Base-by-base conservation (phyloP, 305 asterid genomes). In the Fraxinus angustifolia region DNA sequence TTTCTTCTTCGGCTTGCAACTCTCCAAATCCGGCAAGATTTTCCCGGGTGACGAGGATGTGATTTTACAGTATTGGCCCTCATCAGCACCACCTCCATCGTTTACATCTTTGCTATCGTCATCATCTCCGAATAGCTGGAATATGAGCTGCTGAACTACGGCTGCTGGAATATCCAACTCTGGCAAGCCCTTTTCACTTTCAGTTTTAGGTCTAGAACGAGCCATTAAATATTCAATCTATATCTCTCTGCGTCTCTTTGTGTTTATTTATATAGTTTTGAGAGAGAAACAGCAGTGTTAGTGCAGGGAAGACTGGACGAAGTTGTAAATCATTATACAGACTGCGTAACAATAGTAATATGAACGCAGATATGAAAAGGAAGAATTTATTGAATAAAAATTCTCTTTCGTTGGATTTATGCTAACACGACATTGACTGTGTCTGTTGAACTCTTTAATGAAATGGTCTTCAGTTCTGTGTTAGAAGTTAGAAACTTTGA, bases 111-210 rank as follows among this genome's bases (percentile, higher is more conserved):
- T 34, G 8, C 75, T 30, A 19, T 50, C 60, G 8, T 80, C 86
- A 36, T 80, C 87, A 8, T 83, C 86, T 6, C 87, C 89, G 19
- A 85, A 84, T 45, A 84, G 36, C 76, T 87, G 86, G 67, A 80
- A 31, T 65, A 80, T 30, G 28, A 84, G 79, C 23, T 12, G 56
- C 62, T 7, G 85, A 26, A 81, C 33, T 26, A 78, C 76, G 21
- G 71, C 67, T 0, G 73, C 78, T 17, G 76, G 70, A 65, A 75
- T 35, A 53, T 73, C 80, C n/a, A 82, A 73, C 3, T 81, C 80
- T 34, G 33, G 76, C 16, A 42, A 62, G 68, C 73, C 72, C 68
- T 45, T 73, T 33, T 35, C 21, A 65, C 58, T 2, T 53, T 62
- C 62, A 17, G 7, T 36, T 19, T 34, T 40, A 35, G 84, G 68